A percentile compares a stretch with the other conserved stretches of the same genome.
Evolutionary conservation across 1,284 basidiomycete species (phyloP).

Genomic region (Fomitopsis schrenkii): DNA sequence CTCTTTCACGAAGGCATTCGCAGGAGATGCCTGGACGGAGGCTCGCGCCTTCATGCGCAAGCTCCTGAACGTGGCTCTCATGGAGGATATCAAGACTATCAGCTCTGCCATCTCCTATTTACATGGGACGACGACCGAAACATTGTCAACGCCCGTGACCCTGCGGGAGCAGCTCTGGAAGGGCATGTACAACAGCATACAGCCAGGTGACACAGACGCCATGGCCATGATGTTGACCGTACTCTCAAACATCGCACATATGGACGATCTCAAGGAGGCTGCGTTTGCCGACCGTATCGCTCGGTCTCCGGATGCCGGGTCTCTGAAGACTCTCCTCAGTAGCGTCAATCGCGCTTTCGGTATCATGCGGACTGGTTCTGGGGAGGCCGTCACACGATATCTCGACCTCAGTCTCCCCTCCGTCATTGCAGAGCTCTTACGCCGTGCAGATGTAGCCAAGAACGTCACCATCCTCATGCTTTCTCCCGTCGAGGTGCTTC

Average conservation of each 20-base stretch:
- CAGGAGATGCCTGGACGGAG: constrained; percentile 44
- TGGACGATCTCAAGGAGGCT: constrained; percentile 55
- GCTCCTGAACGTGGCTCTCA: constrained; percentile 41
- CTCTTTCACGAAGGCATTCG: constrained; percentile 49
- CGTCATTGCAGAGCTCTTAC: constrained; percentile 49
- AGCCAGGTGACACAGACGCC: constrained; percentile 53
- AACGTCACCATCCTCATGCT: constrained; percentile 67
- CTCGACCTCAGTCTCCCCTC: constrained; percentile 53
- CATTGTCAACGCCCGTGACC: constrained; percentile 18
- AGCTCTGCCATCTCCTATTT: constrained; percentile 34
- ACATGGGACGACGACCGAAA: constrained; percentile 2
- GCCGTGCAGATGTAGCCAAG: constrained; percentile 46
- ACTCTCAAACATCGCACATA: constrained; percentile 56
- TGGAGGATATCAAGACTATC: constrained; percentile 42
- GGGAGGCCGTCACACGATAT: constrained; percentile 56
- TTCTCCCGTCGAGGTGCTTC: constrained; percentile 75
- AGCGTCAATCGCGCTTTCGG: constrained; percentile 57
- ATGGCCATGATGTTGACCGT: constrained; percentile 54
- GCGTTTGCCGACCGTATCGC: constrained; percentile 42
- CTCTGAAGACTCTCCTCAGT: constrained; percentile 32
- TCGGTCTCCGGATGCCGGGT: constrained; percentile 22
- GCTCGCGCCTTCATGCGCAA: constrained; percentile 43
- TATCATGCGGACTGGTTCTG: constrained; percentile 58
- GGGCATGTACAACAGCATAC: constrained; percentile 56
- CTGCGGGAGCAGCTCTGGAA: constrained; percentile 66